These are phyloP conservation scores for Sporothrix globosa DNA, from an alignment of 2,329 filamentous ascomycete genomes.

Conservation along the genomic window DNA sequence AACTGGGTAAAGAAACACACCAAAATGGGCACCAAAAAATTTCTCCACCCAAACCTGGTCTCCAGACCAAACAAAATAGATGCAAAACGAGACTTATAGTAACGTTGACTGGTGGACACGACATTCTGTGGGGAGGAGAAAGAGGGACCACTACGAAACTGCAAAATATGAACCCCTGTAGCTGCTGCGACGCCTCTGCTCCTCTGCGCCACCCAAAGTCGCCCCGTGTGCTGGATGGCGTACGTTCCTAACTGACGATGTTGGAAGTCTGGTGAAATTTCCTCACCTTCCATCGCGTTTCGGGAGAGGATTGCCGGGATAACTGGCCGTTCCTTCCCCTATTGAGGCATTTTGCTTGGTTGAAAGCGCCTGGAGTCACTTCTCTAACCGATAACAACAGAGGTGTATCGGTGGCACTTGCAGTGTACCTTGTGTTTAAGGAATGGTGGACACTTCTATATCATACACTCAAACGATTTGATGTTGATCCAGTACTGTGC, in stretches of 20 bases:
- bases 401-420: conserved; percentile 19
- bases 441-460: conserved; percentile 34
- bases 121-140: conserved; percentile 7
- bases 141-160: conserved; percentile 3
- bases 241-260: conserved; percentile 13
- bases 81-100: conserved; percentile 29
- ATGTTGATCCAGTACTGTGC: conserved; percentile 6
- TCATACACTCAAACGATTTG: conserved; percentile 29
- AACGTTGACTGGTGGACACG: conserved; percentile 14
- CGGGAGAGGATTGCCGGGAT: conserved; percentile 31
- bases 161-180: conserved; percentile 9
- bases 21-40: conserved; percentile 20
- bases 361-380: conserved; percentile 10
- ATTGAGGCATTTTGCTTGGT: conserved; percentile 35
- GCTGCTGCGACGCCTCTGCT: not conserved
- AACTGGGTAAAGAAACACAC: not conserved
- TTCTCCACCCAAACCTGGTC: conserved; percentile 24
- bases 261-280: not conserved
- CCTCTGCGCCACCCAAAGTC: not conserved
- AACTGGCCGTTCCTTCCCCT: conserved; percentile 3
- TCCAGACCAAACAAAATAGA: conserved; percentile 36
- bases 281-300: conserved; percentile 14
- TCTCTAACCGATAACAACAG: conserved; percentile 26
- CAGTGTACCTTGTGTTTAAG: not conserved
- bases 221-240: not conserved